Evolutionary conservation across 805 yeast genomes (phyloP), one percentile per base, ranked within the genome.

Genomic region (Nadsonia fulvescens): DNA sequence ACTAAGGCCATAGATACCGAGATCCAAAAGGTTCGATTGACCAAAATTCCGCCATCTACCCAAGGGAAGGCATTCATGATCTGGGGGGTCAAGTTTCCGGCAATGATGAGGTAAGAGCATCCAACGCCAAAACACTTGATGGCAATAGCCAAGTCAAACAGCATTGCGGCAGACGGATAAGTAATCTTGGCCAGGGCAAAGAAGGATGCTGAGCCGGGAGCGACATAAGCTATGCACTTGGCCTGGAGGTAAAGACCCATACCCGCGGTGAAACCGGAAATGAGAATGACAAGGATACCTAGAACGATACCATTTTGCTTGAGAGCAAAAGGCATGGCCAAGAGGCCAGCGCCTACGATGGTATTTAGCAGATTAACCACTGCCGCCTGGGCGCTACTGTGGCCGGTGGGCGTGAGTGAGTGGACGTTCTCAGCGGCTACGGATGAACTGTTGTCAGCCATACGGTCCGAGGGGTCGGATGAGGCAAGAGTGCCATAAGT

Each of bases 41-140:
- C 21, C 26, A 41, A 25, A 6, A 35, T 15, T n/a, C 26, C 28
- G 4, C 31, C 14, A 14, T 24, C 30, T 3, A 30, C 26, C 3
- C 29, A 28, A 4, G 40, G 42, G 19, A 48, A 33, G 23, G 43
- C 38, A 24, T 39, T 41, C 9, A 47, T 38, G 14, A 56, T 45
- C 36, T 51, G 54, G 7, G 86, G 86, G 76, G 74, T 64, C 36
- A 75, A 54, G 39, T 75, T 81, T 11, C 81, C 86, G 19, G 71
- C 67, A 32, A 75, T 66, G 28, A 75, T 78, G 30, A 75, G 47
- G 38, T 76, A 75, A 18, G 74, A 64, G 3, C 76, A 63, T n/a
- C 75, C 73, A 10, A 75, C 86, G 5, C 89, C 89, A 44, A 71
- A 76, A 43, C 86, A 74, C 46, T 75, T 77, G 38, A 74, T 54